Conservation (phyloP, 176 grass and related monocot genomes). For the Aegilops sharonensis region DNA sequence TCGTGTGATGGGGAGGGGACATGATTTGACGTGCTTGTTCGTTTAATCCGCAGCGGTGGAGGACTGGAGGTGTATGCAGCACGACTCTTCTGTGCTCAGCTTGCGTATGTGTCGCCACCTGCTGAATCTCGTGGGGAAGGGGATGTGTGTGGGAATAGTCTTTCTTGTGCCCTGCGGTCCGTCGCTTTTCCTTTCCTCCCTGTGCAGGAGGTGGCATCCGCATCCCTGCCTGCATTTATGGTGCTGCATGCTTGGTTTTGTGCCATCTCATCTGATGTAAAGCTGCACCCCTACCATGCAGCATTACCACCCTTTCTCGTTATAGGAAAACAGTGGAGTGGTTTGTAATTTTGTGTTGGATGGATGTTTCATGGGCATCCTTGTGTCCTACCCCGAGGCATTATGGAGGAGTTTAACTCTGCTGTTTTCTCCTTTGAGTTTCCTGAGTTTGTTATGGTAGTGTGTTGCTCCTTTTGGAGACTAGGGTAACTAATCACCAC, state of each 20-base stretch:
- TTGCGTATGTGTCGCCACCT: slow-evolving; percentile 10
- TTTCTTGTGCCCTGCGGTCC: slow-evolving; percentile 28
- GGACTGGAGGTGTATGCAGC: neutral
- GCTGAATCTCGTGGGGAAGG: slow-evolving; percentile 10
- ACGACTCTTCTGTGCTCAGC: neutral
- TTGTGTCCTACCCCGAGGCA: neutral
- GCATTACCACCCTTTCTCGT: neutral
- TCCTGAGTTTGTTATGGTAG: slow-evolving; percentile 6
- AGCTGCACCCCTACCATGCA: neutral
- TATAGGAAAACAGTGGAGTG: slow-evolving; percentile 21
- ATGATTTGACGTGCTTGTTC: slow-evolving; percentile 24
- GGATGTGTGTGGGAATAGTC: slow-evolving; percentile 24
- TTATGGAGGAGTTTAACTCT: slow-evolving; percentile 26
- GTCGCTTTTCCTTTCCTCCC: slow-evolving; percentile 11
- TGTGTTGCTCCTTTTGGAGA: neutral
- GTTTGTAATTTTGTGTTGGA: slow-evolving; percentile 18
- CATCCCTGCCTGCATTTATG: slow-evolving; percentile 24
- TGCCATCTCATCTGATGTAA: slow-evolving; percentile 36
- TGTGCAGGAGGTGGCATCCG: neutral
- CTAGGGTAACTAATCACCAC: neutral
- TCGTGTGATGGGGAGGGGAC: slow-evolving; percentile 10
- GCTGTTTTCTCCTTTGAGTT: neutral
- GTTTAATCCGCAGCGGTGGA: slow-evolving; percentile 36
- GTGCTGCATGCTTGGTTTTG: slow-evolving; percentile 24
- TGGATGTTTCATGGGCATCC: slow-evolving; percentile 1